These are phyloP conservation scores for Sclerotinia sclerotiorum DNA, from an alignment of 2,329 filamentous ascomycete genomes.

Conservation along the genomic window DNA sequence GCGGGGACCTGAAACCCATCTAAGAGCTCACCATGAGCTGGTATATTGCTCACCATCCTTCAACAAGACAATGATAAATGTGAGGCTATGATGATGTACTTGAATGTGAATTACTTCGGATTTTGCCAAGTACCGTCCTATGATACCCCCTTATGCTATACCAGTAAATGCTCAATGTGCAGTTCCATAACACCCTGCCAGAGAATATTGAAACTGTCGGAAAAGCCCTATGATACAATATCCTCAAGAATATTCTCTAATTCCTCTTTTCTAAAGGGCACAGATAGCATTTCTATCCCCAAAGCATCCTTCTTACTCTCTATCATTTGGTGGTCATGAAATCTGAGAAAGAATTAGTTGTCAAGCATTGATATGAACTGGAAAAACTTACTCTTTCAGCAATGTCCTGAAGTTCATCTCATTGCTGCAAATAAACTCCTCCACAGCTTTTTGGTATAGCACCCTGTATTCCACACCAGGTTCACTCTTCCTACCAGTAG, in stretches of 20 bases:
- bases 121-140: background rate
- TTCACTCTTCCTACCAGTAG: constrained; percentile 35
- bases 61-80: background rate
- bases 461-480: constrained; percentile 84
- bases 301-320: constrained; percentile 81
- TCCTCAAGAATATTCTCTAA: constrained; percentile 88
- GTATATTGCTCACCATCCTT: background rate
- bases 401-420: constrained; percentile 94
- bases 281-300: constrained; percentile 80
- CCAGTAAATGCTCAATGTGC: constrained; percentile 11
- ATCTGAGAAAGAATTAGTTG: constrained; percentile 49
- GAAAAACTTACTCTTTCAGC: constrained; percentile 73
- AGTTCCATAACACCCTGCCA: constrained; percentile 23
- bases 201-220: constrained; percentile 20
- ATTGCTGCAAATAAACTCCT: constrained; percentile 95
- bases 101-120: background rate
- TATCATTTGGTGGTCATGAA: constrained; percentile 98
- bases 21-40: background rate
- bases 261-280: constrained; percentile 86
- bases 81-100: background rate
- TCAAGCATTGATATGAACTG: constrained; percentile 33
- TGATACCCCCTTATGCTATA: background rate
- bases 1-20: no score
- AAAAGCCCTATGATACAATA: constrained; percentile 36
- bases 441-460: constrained; percentile 91